A percentile compares a stretch with the other conserved stretches of the same genome.
phyloP scores from a whole-genome alignment of 768 basidiomycete genomes.

The Tricholoma furcatifolium region DNA sequence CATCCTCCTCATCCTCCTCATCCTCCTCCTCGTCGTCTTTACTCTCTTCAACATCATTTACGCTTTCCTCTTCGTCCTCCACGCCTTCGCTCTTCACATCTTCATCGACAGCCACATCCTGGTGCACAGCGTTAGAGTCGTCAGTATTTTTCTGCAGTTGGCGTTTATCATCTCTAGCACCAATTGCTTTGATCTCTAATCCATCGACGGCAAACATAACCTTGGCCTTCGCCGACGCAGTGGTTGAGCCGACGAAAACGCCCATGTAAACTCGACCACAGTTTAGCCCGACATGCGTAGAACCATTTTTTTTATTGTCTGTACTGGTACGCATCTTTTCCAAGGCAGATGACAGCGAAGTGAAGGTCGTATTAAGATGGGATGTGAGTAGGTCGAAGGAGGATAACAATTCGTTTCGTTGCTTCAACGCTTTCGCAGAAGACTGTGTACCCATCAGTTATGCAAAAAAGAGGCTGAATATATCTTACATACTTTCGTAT shows the following conservation, averaged over 20 bases:
- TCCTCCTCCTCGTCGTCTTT: conserved; percentile 12
- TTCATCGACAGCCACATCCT: conserved; percentile 8
- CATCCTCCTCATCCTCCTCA: conserved; percentile 12
- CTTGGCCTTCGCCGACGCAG: conserved; percentile 57
- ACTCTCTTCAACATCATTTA: conserved; percentile 14
- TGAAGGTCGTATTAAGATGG: conserved; percentile 74
- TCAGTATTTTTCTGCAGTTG: conserved; percentile 22
- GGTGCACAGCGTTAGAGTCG: conserved; percentile 15
- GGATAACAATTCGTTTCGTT: conserved; percentile 57
- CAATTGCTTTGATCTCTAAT: conserved; percentile 49
- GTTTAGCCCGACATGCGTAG: not conserved
- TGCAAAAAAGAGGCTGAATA: not conserved
- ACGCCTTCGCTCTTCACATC: conserved; percentile 17
- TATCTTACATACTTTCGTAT: conserved; percentile 35
- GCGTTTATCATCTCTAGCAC: conserved; percentile 30
- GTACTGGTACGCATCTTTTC: conserved; percentile 29
- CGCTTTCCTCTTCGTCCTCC: conserved; percentile 15
- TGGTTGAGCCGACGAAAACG: conserved; percentile 64
- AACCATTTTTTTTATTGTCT: too few species aligned
- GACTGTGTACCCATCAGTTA: conserved; percentile 26
- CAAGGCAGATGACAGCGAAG: conserved; percentile 67
- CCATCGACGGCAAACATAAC: conserved; percentile 67
- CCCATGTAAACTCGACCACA: conserved; percentile 50
- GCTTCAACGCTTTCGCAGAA: conserved; percentile 51
- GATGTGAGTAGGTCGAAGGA: conserved; percentile 72